Evolutionary conservation across 345 rosid species (phyloP).

Genomic region (Pugionium cornutum): DNA sequence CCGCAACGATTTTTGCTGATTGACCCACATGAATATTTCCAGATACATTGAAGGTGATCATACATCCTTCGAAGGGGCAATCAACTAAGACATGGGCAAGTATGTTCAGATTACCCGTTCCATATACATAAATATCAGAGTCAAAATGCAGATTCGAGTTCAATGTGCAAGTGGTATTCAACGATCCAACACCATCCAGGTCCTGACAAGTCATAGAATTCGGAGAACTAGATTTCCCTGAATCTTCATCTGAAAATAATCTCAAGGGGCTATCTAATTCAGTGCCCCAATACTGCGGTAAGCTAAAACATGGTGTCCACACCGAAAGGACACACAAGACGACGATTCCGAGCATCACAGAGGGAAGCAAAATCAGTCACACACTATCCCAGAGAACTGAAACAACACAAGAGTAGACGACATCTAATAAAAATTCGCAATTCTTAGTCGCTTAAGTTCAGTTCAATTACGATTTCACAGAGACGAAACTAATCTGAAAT

Average conservation of each 20-base stretch:
- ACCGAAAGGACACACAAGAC: conserved; percentile 55
- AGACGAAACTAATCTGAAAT: conserved; percentile 17
- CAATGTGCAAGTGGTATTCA: conserved; percentile 79
- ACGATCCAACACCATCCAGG: conserved; percentile 83
- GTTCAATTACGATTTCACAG: neutral
- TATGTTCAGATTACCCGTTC: conserved; percentile 74
- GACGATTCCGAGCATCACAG: conserved; percentile 48
- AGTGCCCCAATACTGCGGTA: conserved; percentile 34
- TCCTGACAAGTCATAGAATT: conserved; percentile 53
- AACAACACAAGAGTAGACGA: conserved; percentile 1
- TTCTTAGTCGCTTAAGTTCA: neutral
- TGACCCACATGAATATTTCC: conserved; percentile 77
- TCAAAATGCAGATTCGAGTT: conserved; percentile 63
- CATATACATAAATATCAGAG: conserved; percentile 64
- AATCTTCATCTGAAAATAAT: conserved; percentile 37
- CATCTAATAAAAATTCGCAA: conserved; percentile 8
- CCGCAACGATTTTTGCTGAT: conserved; percentile 63
- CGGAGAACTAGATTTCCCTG: conserved; percentile 28
- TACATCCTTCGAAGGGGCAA: conserved; percentile 74
- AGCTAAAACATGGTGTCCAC: conserved; percentile 44
- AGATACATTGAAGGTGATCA: conserved; percentile 62
- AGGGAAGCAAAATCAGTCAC: conserved; percentile 30
- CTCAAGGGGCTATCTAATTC: conserved; percentile 35
- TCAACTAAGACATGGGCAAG: conserved; percentile 63
- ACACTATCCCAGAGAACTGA: conserved; percentile 24